A percentile compares a stretch with the other conserved stretches of the same genome.
Conservation (phyloP, 352 stramenopile species). For the Phytophthora pluvialis region DNA sequence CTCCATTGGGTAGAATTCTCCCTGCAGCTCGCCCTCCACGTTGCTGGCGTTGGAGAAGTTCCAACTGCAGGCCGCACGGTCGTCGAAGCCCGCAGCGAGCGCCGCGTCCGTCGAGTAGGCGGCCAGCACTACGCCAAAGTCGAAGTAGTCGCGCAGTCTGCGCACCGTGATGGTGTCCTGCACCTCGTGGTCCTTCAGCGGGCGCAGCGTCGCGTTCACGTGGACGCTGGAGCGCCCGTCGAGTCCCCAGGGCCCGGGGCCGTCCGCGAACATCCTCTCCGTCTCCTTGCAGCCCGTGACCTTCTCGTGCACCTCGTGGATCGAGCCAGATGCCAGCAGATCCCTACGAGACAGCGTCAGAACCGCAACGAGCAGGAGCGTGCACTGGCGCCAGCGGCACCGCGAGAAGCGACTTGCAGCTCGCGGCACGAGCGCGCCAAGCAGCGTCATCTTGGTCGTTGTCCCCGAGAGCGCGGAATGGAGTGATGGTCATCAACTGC, state of each 20-base stretch:
- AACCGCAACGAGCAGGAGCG: constrained; percentile 31
- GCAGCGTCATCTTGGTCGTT: constrained; percentile 12
- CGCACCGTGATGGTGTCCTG: constrained; percentile 73
- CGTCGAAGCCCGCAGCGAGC: constrained; percentile 49
- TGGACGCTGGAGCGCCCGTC: constrained; percentile 53
- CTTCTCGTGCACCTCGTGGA: constrained; percentile 64
- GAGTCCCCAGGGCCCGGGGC: constrained; percentile 54
- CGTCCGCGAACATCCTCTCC: constrained; percentile 85
- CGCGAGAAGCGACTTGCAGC: constrained; percentile 1
- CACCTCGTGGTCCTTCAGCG: constrained; percentile 61
- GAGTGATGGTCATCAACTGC: constrained; percentile 46
- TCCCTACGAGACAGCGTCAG: constrained; percentile 37
- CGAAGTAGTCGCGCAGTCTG: constrained; percentile 78
- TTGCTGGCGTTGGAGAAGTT: constrained; percentile 68
- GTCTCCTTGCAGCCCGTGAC: constrained; percentile 68
- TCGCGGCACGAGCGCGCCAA: neutral
- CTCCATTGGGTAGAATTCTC: constrained; percentile 59
- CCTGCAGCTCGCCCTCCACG: constrained; percentile 50
- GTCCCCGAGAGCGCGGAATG: constrained; percentile 13
- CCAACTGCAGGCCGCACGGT: constrained; percentile 58
- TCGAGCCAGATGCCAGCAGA: constrained; percentile 52
- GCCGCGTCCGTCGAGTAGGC: constrained; percentile 63
- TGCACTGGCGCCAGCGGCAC: neutral
- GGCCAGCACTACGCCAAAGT: constrained; percentile 73
- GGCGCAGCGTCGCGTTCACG: constrained; percentile 56